Evolutionary conservation across 257 asterid species (phyloP).

Genomic region (Solanum neorickii): DNA sequence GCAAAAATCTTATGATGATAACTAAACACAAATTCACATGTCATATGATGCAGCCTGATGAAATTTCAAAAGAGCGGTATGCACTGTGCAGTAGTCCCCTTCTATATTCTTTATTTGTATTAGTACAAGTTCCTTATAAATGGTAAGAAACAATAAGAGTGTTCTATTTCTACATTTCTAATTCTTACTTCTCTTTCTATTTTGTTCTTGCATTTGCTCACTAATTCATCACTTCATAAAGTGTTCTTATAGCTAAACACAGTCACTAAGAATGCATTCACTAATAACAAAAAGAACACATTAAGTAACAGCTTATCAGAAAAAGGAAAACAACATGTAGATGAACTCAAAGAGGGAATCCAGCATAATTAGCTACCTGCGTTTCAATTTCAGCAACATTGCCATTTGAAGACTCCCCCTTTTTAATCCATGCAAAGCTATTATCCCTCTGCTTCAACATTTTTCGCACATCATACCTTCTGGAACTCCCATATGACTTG

Average conservation of each 20-base stretch:
- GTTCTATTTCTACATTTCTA: not conserved
- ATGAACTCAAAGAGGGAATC: not conserved
- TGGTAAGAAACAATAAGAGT: not conserved
- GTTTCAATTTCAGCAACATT: slow-evolving; percentile 14
- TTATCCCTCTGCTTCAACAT: not conserved
- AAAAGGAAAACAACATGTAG: not conserved
- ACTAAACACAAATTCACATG: not conserved
- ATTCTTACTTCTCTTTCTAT: not conserved
- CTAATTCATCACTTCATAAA: not conserved
- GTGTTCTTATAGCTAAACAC: not conserved
- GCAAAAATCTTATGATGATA: not conserved
- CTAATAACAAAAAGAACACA: not conserved
- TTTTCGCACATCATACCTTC: not conserved
- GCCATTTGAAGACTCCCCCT: slow-evolving; percentile 17
- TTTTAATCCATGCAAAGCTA: slow-evolving; percentile 39
- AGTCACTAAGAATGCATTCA: not conserved
- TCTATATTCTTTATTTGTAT: not conserved
- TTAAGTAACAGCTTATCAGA: not conserved
- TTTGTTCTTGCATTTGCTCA: not conserved
- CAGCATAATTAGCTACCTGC: slow-evolving; percentile 15
- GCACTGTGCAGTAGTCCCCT: not conserved
- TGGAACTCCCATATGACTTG: not conserved
- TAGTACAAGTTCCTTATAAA: not conserved
- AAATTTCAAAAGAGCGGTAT: not conserved
- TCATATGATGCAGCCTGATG: not conserved